A percentile compares a stretch with the other conserved stretches of the same genome.
Evolutionary conservation across 257 asterid species (phyloP).

Genomic region (Fraxinus quadrangulata): DNA sequence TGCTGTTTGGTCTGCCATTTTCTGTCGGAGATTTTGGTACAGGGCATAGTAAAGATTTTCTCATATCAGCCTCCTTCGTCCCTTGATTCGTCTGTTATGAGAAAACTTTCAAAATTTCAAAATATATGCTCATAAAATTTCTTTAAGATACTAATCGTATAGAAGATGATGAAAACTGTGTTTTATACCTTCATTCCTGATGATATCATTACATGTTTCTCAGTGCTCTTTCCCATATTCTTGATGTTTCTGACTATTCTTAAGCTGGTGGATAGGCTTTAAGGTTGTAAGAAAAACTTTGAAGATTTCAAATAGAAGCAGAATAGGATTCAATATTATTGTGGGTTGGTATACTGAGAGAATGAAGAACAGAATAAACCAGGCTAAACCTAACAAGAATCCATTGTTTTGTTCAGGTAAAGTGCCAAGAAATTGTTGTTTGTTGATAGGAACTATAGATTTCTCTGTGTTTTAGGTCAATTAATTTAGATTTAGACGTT

Average conservation of each 20-base stretch:
- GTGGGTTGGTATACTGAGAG: not conserved
- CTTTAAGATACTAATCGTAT: not conserved
- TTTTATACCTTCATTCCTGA: conserved; percentile 38
- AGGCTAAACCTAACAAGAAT: not conserved
- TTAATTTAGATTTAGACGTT: not conserved
- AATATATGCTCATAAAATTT: not conserved
- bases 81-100: conserved; percentile 30
- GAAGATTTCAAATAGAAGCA: conserved; percentile 4
- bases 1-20: conserved; percentile 76
- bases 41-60: conserved; percentile 38
- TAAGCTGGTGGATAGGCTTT: conserved; percentile 27
- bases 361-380: conserved; percentile 16
- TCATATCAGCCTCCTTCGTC: conserved; percentile 43
- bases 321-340: not conserved
- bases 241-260: conserved; percentile 25
- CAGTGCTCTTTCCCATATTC: conserved; percentile 37
- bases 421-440: conserved; percentile 23
- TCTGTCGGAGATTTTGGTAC: conserved; percentile 45
- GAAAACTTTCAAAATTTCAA: conserved; percentile 11
- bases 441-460: conserved; percentile 27
- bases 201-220: conserved; percentile 28
- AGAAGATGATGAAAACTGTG: not conserved
- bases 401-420: not conserved
- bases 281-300: not conserved
- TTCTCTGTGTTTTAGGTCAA: not conserved